phyloP scores from a whole-genome alignment of 495 filamentous ascomycete species.

The Parmelia sp. region DNA sequence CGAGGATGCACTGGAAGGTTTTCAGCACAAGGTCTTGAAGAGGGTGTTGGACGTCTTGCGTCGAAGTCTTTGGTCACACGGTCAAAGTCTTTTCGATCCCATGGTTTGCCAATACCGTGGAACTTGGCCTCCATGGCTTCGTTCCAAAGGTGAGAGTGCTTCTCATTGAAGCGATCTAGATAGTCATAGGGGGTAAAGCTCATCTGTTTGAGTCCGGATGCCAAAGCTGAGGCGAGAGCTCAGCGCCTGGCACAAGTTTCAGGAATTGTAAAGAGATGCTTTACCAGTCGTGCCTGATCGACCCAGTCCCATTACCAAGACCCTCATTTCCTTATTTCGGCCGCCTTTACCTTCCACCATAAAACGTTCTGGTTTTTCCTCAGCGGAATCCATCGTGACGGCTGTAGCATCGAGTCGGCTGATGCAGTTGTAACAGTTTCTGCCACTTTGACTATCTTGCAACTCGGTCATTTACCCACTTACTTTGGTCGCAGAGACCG shows the following conservation, averaged over 20 bases:
- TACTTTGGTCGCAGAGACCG: no score
- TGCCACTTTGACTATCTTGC: no score
- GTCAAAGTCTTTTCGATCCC: conserved; percentile 23
- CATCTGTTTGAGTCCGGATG: conserved; percentile 18
- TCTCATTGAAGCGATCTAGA: conserved; percentile 12
- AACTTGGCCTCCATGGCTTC: conserved; percentile 28
- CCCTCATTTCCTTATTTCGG: conserved; percentile 12
- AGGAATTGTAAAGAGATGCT: background rate
- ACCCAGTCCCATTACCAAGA: conserved; percentile 16
- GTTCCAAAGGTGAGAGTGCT: conserved; percentile 22
- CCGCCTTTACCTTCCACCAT: no score
- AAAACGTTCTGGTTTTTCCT: no score
- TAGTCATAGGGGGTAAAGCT: conserved; percentile 28
- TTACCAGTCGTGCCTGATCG: conserved; percentile 13
- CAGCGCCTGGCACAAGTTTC: no score
- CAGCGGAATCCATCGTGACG: no score
- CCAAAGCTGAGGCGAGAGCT: conserved; percentile 10
- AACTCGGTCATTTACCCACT: no score
- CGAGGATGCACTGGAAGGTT: conserved; percentile 43
- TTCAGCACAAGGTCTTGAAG: no score
- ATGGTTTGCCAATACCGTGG: conserved; percentile 22
- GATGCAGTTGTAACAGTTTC: no score
- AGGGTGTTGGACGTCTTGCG: no score
- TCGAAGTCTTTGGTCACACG: conserved; percentile 23
- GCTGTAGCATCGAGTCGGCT: no score